Percentiles rank a stretch among this genome's conserved stretches.
Conservation (phyloP, 2,329 filamentous ascomycete genomes). For the Diaporthe aspalathi region DNA sequence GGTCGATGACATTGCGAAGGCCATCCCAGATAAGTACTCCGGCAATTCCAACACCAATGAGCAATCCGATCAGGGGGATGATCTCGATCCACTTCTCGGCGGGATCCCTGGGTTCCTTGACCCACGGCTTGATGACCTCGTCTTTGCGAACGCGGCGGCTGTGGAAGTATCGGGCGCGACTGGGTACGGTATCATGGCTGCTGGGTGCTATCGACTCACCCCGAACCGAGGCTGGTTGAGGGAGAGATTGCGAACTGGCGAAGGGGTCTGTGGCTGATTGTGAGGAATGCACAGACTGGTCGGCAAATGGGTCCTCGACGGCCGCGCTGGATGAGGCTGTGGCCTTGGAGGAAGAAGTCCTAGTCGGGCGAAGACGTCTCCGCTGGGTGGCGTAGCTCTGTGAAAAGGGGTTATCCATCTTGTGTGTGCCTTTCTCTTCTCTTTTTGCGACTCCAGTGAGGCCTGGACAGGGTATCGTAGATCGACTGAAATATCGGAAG, state of each 20-base stretch:
- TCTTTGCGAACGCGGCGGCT: constrained; percentile 79
- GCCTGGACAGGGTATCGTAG: not conserved
- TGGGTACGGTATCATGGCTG: not conserved
- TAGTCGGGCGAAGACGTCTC: not conserved
- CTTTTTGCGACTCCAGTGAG: too few relatives aligned
- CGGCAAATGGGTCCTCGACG: not conserved
- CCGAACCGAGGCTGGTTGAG: not conserved
- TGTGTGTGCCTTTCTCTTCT: not conserved
- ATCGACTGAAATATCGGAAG: too few relatives aligned
- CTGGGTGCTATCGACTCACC: not conserved
- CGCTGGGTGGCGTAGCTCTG: not conserved
- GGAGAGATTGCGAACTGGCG: not conserved
- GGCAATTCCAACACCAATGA: constrained; percentile 74
- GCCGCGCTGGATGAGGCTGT: not conserved
- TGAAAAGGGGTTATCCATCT: not conserved
- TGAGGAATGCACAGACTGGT: not conserved
- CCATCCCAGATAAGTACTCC: constrained; percentile 83
- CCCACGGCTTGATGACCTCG: constrained; percentile 81
- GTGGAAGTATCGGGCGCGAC: constrained; percentile 70
- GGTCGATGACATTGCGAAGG: constrained; percentile 75
- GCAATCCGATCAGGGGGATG: constrained; percentile 77
- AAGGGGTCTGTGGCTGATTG: not conserved
- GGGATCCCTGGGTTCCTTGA: constrained; percentile 73
- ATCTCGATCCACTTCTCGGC: constrained; percentile 90
- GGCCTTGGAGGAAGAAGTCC: not conserved